These are phyloP conservation scores for Sabuloglossum arenarium DNA, from an alignment of 495 filamentous ascomycete genomes.

Conservation along the genomic window DNA sequence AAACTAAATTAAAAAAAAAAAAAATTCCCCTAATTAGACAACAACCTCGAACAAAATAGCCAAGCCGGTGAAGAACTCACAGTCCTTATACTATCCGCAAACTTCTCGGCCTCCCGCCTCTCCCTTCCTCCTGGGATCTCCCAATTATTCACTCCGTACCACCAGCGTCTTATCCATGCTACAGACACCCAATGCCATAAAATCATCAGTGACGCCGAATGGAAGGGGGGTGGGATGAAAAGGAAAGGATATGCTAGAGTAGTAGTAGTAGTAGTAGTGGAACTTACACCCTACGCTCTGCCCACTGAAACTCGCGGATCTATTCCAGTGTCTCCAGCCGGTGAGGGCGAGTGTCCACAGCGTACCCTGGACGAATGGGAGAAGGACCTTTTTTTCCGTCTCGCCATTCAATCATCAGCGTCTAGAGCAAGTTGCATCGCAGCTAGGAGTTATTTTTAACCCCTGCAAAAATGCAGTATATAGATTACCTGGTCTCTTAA, in stretches of 20 bases:
- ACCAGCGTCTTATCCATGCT: slow-evolving; percentile 50
- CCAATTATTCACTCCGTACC: slow-evolving; percentile 86
- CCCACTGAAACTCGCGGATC: slow-evolving; percentile 45
- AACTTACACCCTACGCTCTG: slow-evolving; percentile 40
- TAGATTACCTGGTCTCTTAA: slow-evolving; percentile 71
- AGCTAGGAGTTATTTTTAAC: too few species aligned
- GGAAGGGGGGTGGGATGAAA: neutral
- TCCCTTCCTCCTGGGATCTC: slow-evolving; percentile 24
- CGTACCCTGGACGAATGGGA: slow-evolving; percentile 65
- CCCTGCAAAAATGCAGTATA: too few species aligned
- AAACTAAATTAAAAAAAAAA: too few species aligned
- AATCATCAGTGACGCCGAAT: neutral
- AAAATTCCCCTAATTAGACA: neutral
- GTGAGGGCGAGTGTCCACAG: slow-evolving; percentile 59
- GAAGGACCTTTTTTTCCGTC: slow-evolving; percentile 36
- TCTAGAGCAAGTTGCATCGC: too few species aligned
- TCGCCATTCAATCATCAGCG: neutral
- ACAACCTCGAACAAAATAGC: neutral
- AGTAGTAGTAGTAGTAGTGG: too few species aligned
- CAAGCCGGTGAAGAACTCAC: slow-evolving; percentile 20
- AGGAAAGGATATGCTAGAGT: too few species aligned
- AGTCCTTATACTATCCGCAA: slow-evolving; percentile 25
- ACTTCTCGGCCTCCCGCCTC: slow-evolving; percentile 11
- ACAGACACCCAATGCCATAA: neutral
- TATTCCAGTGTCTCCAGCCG: slow-evolving; percentile 76